phyloP scores from a whole-genome alignment of 2,329 filamentous ascomycete species.

The Colletotrichum tropicicola region DNA sequence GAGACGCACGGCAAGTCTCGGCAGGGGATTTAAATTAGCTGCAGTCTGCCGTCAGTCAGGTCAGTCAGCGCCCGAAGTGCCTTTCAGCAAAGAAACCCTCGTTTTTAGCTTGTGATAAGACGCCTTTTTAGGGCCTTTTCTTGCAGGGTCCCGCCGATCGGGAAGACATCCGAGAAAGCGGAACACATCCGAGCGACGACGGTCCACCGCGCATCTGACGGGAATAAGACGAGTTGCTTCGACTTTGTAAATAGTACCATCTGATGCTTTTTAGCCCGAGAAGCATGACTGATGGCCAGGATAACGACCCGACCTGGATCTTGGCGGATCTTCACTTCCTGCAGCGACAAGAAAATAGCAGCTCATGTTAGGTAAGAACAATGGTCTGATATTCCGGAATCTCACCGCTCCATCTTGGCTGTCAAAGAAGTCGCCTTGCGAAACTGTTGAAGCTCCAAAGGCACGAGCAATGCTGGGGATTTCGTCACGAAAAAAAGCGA shows the following conservation, averaged over 20 bases:
- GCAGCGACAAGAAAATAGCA: background rate
- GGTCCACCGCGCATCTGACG: background rate
- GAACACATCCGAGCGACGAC: conserved; percentile 8
- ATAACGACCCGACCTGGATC: background rate
- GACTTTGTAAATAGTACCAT: too few relatives aligned
- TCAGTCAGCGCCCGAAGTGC: too few relatives aligned
- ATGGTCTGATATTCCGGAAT: background rate
- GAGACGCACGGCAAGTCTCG: background rate
- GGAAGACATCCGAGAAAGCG: background rate
- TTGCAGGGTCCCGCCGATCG: background rate
- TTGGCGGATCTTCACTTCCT: too few relatives aligned
- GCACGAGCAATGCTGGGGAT: too few relatives aligned
- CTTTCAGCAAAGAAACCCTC: background rate
- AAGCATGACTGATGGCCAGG: background rate
- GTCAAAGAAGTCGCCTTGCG: too few relatives aligned
- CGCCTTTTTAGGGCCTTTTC: background rate
- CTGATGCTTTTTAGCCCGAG: too few relatives aligned
- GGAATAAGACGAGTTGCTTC: too few relatives aligned
- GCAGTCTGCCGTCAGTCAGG: too few relatives aligned
- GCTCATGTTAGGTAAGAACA: background rate
- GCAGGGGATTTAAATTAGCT: background rate
- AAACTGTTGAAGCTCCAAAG: too few relatives aligned
- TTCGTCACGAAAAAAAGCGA: too few relatives aligned
- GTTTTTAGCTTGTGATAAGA: background rate
- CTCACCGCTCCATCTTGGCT: background rate